Conservation (phyloP, 306 rosid species). For the Prunus campanulata region DNA sequence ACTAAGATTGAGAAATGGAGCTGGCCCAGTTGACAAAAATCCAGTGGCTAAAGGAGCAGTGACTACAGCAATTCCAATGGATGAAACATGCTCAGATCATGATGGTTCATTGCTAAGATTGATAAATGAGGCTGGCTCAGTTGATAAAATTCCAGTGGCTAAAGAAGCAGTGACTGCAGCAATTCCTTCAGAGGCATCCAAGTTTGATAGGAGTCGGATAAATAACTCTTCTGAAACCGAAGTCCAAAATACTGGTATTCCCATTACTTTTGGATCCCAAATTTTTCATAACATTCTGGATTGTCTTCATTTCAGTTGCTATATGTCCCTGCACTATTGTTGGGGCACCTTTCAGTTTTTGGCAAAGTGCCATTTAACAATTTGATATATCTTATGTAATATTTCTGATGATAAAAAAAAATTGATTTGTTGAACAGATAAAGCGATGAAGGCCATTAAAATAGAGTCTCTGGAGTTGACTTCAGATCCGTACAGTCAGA, state of each 20-base stretch:
- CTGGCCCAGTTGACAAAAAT: not conserved
- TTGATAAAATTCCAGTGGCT: not conserved
- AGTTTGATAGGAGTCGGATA: slow-evolving; percentile 19
- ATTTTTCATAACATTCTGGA: not conserved
- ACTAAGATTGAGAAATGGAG: slow-evolving; percentile 13
- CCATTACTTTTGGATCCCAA: slow-evolving; percentile 7
- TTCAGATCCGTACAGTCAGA: slow-evolving; percentile 23
- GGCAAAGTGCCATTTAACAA: not conserved
- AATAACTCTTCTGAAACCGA: slow-evolving; percentile 20
- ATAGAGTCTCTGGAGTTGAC: slow-evolving; percentile 28
- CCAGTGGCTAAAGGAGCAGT: not conserved
- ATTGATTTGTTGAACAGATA: slow-evolving; percentile 33
- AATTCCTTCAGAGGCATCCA: slow-evolving; percentile 26
- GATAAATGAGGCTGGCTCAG: slow-evolving; percentile 18
- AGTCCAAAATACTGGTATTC: slow-evolving; percentile 14
- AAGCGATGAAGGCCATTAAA: slow-evolving; percentile 17
- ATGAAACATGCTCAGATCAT: slow-evolving; percentile 20
- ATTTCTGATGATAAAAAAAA: not conserved
- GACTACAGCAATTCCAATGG: not conserved
- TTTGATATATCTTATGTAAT: not conserved
- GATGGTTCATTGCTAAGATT: not conserved
- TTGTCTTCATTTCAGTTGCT: slow-evolving; percentile 6
- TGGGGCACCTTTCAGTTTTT: not conserved
- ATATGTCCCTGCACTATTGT: not conserved
- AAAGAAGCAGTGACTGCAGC: slow-evolving; percentile 1